Percentiles rank a stretch among this genome's conserved stretches.
phyloP scores from a whole-genome alignment of 179 eudicot genomes.

The Monotropa hypopitys region DNA sequence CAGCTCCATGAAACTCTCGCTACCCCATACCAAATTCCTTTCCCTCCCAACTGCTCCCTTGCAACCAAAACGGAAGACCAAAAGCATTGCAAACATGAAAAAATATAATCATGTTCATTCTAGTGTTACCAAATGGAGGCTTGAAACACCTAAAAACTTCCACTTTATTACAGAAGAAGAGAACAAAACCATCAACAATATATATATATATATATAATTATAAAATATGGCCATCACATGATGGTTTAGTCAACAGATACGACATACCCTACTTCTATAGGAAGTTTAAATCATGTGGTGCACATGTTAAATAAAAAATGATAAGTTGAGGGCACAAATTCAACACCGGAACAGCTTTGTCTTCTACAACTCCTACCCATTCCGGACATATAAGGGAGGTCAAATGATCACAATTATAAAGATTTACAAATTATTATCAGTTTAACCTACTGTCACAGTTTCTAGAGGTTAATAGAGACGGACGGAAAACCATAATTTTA shows the following conservation, averaged over 20 bases:
- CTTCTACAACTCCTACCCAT: neutral
- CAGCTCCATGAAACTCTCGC: no score
- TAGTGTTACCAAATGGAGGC: neutral
- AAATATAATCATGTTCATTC: neutral
- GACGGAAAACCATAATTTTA: neutral
- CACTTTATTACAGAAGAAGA: no score
- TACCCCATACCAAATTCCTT: no score
- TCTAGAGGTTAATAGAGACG: conserved; percentile 4
- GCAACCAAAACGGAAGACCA: no score
- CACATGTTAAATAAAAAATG: neutral
- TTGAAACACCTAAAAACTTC: neutral
- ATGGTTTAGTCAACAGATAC: neutral
- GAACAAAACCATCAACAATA: no score
- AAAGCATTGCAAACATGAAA: no score
- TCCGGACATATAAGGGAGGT: neutral
- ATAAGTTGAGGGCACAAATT: neutral
- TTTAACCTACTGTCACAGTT: neutral
- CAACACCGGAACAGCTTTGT: neutral
- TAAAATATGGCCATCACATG: neutral
- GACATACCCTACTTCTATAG: neutral
- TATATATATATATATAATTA: neutral
- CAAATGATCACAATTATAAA: neutral
- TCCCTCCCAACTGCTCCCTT: no score
- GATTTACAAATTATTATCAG: conserved; percentile 4
- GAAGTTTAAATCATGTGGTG: neutral